phyloP scores from a whole-genome alignment of 768 basidiomycete species.

The Auricularia cornea region DNA sequence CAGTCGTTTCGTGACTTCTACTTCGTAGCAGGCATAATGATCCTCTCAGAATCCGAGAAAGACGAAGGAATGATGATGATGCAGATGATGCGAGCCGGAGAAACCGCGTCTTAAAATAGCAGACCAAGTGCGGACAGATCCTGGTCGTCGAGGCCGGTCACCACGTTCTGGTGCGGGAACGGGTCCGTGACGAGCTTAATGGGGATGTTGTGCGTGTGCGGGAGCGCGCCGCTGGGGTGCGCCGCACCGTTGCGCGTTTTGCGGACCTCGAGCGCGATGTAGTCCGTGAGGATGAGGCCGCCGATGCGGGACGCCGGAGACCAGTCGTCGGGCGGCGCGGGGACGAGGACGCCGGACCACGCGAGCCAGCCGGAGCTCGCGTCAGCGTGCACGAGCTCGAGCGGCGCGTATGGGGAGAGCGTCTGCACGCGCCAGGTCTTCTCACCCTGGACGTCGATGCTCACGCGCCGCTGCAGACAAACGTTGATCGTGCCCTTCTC shows the following conservation, averaged over 20 bases:
- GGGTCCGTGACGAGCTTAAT: background rate
- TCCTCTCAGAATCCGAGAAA: too few species aligned
- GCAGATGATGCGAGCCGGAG: background rate
- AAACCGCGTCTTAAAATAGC: background rate
- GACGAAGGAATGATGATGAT: background rate
- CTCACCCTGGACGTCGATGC: background rate
- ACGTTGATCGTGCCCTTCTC: background rate
- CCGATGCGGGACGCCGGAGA: background rate
- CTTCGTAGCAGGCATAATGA: background rate
- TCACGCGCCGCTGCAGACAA: background rate
- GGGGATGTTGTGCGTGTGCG: background rate
- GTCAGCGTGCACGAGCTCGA: background rate
- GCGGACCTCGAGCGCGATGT: background rate
- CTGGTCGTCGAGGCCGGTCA: background rate
- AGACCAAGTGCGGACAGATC: background rate
- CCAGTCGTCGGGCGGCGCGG: background rate
- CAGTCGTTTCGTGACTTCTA: too few species aligned
- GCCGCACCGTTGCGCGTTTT: background rate
- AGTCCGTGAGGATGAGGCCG: background rate
- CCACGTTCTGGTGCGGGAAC: constrained; percentile 10
- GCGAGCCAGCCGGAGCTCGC: background rate
- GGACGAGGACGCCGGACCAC: background rate
- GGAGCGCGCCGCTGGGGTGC: background rate
- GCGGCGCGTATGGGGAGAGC: background rate
- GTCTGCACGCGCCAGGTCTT: background rate